Conservation (phyloP, 164 flowering plant genomes). For the Vitis amurensis region DNA sequence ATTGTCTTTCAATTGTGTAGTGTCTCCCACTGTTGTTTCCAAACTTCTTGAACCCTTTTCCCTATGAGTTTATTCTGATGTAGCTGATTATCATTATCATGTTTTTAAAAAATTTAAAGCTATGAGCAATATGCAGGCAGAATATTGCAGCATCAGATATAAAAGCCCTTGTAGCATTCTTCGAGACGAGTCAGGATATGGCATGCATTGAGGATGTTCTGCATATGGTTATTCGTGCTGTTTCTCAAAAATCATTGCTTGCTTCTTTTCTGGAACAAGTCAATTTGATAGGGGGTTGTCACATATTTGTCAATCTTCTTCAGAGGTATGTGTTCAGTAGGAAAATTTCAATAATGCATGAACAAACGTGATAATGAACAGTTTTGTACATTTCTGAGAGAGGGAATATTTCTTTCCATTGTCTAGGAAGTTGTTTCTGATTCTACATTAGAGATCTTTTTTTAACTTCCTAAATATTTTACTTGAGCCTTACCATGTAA, state of each 20-base stretch:
- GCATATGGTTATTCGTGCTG: slow-evolving; percentile 90
- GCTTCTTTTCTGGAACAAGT: slow-evolving; percentile 90
- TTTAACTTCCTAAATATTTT: not conserved
- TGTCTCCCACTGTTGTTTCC: not conserved
- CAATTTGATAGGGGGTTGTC: slow-evolving; percentile 80
- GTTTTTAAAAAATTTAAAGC: not conserved
- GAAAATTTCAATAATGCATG: slow-evolving; percentile 1
- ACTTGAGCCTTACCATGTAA: not conserved
- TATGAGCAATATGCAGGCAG: slow-evolving; percentile 58
- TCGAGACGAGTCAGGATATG: slow-evolving; percentile 87
- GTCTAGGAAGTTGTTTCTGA: too few species aligned
- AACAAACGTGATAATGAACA: too few species aligned
- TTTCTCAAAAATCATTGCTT: slow-evolving; percentile 76
- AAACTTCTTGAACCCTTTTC: not conserved
- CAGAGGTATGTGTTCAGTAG: slow-evolving; percentile 53
- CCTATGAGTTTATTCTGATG: not conserved
- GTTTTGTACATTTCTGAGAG: too few species aligned
- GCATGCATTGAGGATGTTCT: slow-evolving; percentile 91
- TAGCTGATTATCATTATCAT: not conserved
- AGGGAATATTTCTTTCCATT: too few species aligned
- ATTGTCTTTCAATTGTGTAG: not conserved
- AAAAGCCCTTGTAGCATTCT: slow-evolving; percentile 81
- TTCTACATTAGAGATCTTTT: not conserved
- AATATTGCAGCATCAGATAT: slow-evolving; percentile 69
- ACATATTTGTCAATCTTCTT: slow-evolving; percentile 89